These are phyloP conservation scores for Metschnikowia proteae DNA, from an alignment of 805 yeast genomes.

Conservation along the genomic window DNA sequence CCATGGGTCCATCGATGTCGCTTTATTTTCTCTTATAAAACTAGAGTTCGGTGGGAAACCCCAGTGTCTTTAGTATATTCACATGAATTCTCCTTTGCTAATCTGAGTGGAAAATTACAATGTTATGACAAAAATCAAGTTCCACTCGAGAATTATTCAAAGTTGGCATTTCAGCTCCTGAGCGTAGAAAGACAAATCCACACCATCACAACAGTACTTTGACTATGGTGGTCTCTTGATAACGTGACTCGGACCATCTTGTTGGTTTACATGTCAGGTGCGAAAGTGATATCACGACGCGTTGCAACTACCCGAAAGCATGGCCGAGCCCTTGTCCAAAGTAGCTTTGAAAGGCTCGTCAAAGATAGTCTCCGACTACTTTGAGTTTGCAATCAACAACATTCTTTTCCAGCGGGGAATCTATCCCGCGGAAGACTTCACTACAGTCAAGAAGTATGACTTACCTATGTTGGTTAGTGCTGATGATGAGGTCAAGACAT, in stretches of 20 bases:
- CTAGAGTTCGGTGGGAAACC: too few relatives aligned
- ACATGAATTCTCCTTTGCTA: too few relatives aligned
- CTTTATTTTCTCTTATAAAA: too few relatives aligned
- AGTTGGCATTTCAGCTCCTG: background rate
- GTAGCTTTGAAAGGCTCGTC: constrained; percentile 75
- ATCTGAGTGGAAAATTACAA: too few relatives aligned
- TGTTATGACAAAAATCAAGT: background rate
- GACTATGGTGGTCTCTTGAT: background rate
- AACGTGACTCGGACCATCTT: constrained; percentile 2
- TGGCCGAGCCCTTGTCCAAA: constrained; percentile 28
- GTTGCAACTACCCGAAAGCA: constrained; percentile 2
- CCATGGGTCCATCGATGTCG: too few relatives aligned
- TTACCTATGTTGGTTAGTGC: constrained; percentile 65
- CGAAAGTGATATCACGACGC: constrained; percentile 1
- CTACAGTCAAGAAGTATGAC: constrained; percentile 73
- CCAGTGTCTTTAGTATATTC: too few relatives aligned
- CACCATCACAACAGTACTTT: too few relatives aligned
- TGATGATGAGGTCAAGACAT: constrained; percentile 71
- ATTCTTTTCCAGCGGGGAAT: constrained; percentile 87
- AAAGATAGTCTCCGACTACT: constrained; percentile 74
- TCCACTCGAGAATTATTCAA: background rate
- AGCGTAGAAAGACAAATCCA: background rate
- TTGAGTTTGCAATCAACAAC: constrained; percentile 74
- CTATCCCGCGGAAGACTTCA: constrained; percentile 84
- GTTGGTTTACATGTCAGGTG: background rate